Base-by-base conservation (phyloP, 1,284 basidiomycete species). In the Malassezia caprae region DNA sequence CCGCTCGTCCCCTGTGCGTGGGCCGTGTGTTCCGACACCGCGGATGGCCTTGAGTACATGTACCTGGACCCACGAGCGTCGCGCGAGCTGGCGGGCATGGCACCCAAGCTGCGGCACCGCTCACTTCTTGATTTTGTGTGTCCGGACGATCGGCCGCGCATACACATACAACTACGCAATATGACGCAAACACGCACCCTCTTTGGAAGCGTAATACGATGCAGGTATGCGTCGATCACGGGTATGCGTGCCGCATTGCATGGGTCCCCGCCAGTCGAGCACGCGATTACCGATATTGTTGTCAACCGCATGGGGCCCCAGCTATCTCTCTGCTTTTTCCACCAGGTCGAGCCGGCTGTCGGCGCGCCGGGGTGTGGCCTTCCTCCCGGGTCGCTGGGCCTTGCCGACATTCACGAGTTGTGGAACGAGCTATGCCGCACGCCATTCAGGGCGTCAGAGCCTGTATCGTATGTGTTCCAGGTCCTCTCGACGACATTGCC, bases 221-320 rank as follows among this genome's bases (percentile, higher is more conserved):
- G 80, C 34, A 77, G 79, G 3, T 80, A 78, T 58, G 76, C 77
- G 0, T 69, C 78, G 8, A 46, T 80, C 1, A 75, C 76, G 1
- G 71, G 72, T 26, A 76, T 80, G 52, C 69, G 78, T n/a, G 68
- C 73, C 28, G 65, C 78, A n/a, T 66, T 80, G 2, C 78, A 79
- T 0, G 72, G 72, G 40, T 67, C 72, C 4, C 84, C 86, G 55
- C 83, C 81, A 2, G 81, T 84, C 56, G 83, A 83, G 69, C 81
- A 86, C 60, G 79, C 91, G 78, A 83, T 85, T 3, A 82, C 90
- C 60, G 89, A 96, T 76, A 82, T 98, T 64, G 88, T 93, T 64
- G 85, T 94, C 70, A 96, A 91, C 76, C 90, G 87, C 84, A 88
- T 88, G 48, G 88, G 87, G 23, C 85, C 91, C 53, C 87, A 86